Base-by-base conservation (phyloP, 2,329 filamentous ascomycete genomes). In the Fusarium napiforme region DNA sequence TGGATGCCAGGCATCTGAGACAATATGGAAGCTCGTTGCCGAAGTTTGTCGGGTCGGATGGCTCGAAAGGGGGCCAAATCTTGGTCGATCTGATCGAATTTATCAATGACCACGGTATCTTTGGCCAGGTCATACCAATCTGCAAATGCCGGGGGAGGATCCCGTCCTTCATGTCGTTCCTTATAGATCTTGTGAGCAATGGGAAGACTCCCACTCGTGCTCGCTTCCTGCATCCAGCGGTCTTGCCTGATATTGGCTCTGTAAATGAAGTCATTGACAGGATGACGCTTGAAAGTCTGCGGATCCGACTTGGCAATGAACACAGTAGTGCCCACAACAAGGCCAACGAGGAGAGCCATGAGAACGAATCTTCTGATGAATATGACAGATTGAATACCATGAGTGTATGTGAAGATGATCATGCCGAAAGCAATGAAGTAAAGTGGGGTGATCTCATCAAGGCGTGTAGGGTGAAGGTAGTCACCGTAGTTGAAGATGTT, bases 121-220 rank as follows among this genome's bases (percentile, higher is more conserved):
- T 88, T 89, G 9, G 94, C 93, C 77, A 93, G 94, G 26, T 92
- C 87, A 79, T 92, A 97, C 95, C 95, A 97, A 73, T 91, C 90
- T 76, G 95, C 93, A 76, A 97, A 97, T 66, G 93, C 89, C 2
- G 92, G 93, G 16, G 95, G 95, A 21, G 95, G 94, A 34, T 90
- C 84, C 67, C 94, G 89, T 19, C 90, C 89, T 75, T 93, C 75
- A 66, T 90, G 84, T 9, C 85, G 83, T 53, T 87, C 84, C 53
- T 83, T 82, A 74, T 90, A 90, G 61, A 87, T 83, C 9, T 79
- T 77, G 8, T 85, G 83, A 1, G 87, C 88, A 14, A 85, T 80
- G 2, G 80, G 80, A 6, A 89, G 78, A 18, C 82, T 87, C 16
- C 82, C 82, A 74, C 87, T 89, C 19, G 83, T 82, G 5, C 81